These are phyloP conservation scores for Rhizopogon rudus DNA, from an alignment of 768 basidiomycete genomes.

Conservation along the genomic window DNA sequence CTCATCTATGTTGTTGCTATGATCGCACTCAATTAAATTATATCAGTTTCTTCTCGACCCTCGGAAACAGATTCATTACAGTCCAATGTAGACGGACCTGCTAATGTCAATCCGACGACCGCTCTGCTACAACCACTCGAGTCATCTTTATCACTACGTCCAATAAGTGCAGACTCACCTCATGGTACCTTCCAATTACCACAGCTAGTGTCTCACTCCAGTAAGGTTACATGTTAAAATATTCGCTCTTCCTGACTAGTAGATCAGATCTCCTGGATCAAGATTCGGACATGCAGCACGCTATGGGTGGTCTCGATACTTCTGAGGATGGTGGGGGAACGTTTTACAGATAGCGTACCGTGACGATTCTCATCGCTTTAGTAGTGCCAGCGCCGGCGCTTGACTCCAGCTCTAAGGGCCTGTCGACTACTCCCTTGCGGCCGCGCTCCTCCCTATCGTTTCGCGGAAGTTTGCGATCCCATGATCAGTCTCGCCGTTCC, in stretches of 20 bases:
- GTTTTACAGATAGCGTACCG: neutral
- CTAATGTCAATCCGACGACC: slow-evolving; percentile 22
- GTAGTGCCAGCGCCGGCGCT: slow-evolving; percentile 12
- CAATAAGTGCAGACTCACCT: slow-evolving; percentile 52
- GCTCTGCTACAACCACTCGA: slow-evolving; percentile 32
- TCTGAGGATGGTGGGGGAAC: slow-evolving; percentile 37
- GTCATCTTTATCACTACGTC: slow-evolving; percentile 36
- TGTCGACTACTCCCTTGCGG: slow-evolving; percentile 3
- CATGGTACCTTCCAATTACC: slow-evolving; percentile 50
- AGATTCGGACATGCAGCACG: slow-evolving; percentile 70
- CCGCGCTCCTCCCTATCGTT: slow-evolving; percentile 13
- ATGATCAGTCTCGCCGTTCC: slow-evolving; percentile 7
- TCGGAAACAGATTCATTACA: slow-evolving; percentile 10
- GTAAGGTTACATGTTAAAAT: slow-evolving; percentile 30
- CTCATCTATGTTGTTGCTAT: neutral
- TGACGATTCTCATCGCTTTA: neutral
- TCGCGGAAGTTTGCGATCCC: neutral
- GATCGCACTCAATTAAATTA: neutral
- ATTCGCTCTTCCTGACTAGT: neutral
- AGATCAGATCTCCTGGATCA: slow-evolving; percentile 59
- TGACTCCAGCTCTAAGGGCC: slow-evolving; percentile 2
- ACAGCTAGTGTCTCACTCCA: slow-evolving; percentile 46
- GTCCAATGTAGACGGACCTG: slow-evolving; percentile 12
- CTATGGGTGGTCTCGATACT: slow-evolving; percentile 50
- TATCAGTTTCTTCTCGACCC: slow-evolving; percentile 1